These are phyloP conservation scores for Metschnikowia gelsemii DNA, from an alignment of 805 yeast species.

Conservation along the genomic window DNA sequence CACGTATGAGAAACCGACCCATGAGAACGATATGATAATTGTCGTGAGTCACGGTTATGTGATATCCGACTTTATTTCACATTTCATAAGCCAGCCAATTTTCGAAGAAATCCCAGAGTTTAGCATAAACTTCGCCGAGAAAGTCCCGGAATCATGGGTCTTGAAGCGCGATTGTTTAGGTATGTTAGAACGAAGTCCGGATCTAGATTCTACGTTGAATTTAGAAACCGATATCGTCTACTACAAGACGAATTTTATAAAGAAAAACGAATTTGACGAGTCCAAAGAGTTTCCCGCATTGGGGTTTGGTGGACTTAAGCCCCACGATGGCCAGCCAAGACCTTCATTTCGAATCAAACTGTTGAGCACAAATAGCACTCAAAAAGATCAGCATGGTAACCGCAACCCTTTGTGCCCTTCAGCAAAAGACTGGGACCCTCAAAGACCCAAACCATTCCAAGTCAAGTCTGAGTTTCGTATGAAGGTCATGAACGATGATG, in stretches of 20 bases:
- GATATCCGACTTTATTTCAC: conserved; percentile 38
- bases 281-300: conserved; percentile 17
- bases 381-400: conserved; percentile 5
- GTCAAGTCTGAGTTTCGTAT: conserved; percentile 36
- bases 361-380: conserved; percentile 15
- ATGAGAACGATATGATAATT: conserved; percentile 33
- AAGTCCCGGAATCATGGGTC: conserved; percentile 29
- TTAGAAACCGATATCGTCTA: conserved; percentile 44
- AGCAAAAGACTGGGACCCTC: conserved; percentile 42
- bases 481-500: conserved; percentile 39
- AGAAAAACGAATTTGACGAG: conserved; percentile 31
- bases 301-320: conserved; percentile 18
- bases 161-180: conserved; percentile 35
- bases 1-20: conserved; percentile 39
- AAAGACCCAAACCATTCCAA: conserved; percentile 25
- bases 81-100: conserved; percentile 44
- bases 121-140: conserved; percentile 33
- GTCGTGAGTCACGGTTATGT: conserved; percentile 45
- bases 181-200: conserved; percentile 25
- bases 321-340: conserved; percentile 27
- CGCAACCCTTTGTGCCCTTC: conserved; percentile 36
- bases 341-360: conserved; percentile 36
- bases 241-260: conserved; percentile 44
- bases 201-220: conserved; percentile 32
- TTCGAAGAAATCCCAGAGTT: conserved; percentile 47